A percentile compares a stretch with the other conserved stretches of the same genome.
Evolutionary conservation across 169 alveolate species (phyloP).

Genomic region (Blepharisma undulans): DNA sequence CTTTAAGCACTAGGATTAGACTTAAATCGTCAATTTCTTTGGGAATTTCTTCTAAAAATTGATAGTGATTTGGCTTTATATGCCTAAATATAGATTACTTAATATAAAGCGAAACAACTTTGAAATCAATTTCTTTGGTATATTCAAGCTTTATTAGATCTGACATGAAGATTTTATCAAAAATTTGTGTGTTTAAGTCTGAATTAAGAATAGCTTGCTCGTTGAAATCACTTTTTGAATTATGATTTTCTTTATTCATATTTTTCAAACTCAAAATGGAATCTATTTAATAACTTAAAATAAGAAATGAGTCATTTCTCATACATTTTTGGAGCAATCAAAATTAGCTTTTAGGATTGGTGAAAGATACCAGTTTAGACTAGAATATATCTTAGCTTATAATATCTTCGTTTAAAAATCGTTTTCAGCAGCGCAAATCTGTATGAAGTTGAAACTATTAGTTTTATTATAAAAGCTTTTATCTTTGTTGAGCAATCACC

Average conservation of each 20-base stretch:
- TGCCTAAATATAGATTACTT: neutral
- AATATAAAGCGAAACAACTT: neutral
- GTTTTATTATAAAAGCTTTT: too few relatives aligned
- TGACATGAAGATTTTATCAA: neutral
- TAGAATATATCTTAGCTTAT: too few relatives aligned
- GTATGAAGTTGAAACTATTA: too few relatives aligned
- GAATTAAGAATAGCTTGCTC: neutral
- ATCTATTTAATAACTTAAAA: too few relatives aligned
- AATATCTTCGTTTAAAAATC: too few relatives aligned
- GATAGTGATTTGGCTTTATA: neutral
- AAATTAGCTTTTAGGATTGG: too few relatives aligned
- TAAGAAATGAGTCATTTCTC: too few relatives aligned
- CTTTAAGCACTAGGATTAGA: neutral
- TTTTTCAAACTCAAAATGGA: neutral
- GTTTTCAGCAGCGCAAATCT: too few relatives aligned
- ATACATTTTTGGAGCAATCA: too few relatives aligned
- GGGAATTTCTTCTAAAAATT: neutral
- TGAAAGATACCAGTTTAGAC: too few relatives aligned
- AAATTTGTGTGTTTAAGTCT: neutral
- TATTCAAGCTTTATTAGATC: neutral
- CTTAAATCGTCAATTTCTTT: neutral
- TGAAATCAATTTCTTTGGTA: neutral
- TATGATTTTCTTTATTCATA: neutral
- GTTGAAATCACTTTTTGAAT: neutral
- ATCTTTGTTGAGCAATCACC: too few relatives aligned